Base-by-base conservation (phyloP, 441 rosid genomes). In the Pelargonium myrrhifolium region DNA sequence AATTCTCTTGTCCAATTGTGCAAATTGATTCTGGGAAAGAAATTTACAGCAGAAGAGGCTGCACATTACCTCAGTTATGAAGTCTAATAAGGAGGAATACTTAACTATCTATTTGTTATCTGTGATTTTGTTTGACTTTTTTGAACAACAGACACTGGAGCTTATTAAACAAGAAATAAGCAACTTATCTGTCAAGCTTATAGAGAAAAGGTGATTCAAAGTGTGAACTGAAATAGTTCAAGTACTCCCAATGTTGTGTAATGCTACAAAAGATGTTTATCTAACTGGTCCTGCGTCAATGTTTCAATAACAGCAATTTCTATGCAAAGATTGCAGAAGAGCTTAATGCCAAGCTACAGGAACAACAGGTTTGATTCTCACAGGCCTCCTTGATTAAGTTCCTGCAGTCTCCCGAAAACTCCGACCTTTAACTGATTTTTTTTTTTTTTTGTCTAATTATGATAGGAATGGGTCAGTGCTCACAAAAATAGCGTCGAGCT, bases 121-220 rank as follows among this genome's bases (percentile, higher is more conserved):
- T 6, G 26, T 56, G 61, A 56, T n/a, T 20, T 56, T 56, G 61
- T 56, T 56, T 18, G 2, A 20, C 14, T 20, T 58, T 63, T 20
- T 68, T 60, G 31, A 63, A 28, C 15, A 51, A 59, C 74, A 87
- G 88, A 77, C 82, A 17, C 9, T 86, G 79, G 88, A 80, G 80
- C 91, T 87, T 68, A 77, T 92, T 71, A 79, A 78, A 66, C 89
- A 82, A 72, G 87, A 89, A 75, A 82, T 79, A 64, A 72, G 68
- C 69, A 82, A 79, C 72, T 59, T 75, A 60, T 77, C 84, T 68
- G 74, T 84, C 53, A 87, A 84, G 75, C 68, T 87, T 62, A 24
- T 28, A 17, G 81, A 69, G 56, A 85, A 81, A 72, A 79, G 96
- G 98, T 89, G 65, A 71, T 35, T 65, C 66, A 56, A 60, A 72